phyloP scores from a whole-genome alignment of 768 basidiomycete species.

The Hemileccinum impolitum region DNA sequence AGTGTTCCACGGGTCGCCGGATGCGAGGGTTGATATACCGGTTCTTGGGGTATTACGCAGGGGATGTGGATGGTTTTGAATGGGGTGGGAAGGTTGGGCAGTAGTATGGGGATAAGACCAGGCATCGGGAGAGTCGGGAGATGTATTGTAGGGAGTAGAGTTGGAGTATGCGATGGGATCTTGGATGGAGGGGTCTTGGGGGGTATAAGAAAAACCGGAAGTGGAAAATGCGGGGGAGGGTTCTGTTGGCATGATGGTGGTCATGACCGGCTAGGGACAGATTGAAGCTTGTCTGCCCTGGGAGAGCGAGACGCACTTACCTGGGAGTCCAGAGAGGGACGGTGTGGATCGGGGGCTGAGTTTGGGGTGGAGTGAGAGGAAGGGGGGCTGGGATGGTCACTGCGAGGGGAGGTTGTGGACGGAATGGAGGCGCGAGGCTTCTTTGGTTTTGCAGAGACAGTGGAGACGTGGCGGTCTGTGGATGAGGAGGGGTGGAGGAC shows the following conservation, averaged over 20 bases:
- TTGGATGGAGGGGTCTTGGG: slow-evolving; percentile 37
- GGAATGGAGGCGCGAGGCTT: slow-evolving; percentile 34
- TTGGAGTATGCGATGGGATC: slow-evolving; percentile 42
- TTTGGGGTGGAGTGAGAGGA: slow-evolving; percentile 46
- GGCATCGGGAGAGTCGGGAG: slow-evolving; percentile 44
- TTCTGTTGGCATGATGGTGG: slow-evolving; percentile 37
- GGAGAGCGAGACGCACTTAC: slow-evolving; percentile 25
- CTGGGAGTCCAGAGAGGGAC: slow-evolving; percentile 40
- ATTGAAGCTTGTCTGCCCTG: background rate
- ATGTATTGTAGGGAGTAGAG: slow-evolving; percentile 39
- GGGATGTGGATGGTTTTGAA: slow-evolving; percentile 42
- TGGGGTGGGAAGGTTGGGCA: slow-evolving; percentile 34
- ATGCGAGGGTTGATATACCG: slow-evolving; percentile 15
- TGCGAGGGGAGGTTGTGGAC: slow-evolving; percentile 29
- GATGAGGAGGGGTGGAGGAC: slow-evolving; percentile 82
- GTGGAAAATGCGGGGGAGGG: slow-evolving; percentile 37
- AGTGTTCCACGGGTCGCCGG: slow-evolving; percentile 22
- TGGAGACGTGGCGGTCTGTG: slow-evolving; percentile 63
- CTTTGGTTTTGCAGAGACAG: slow-evolving; percentile 35
- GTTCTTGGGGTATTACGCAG: slow-evolving; percentile 37
- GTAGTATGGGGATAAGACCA: slow-evolving; percentile 50
- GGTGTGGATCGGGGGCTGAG: slow-evolving; percentile 39
- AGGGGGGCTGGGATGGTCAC: slow-evolving; percentile 44
- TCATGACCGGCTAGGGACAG: slow-evolving; percentile 28
- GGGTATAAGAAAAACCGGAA: slow-evolving; percentile 44